Percentiles rank a stretch among this genome's conserved stretches.
phyloP scores from a whole-genome alignment of 176 grass and related monocot genomes.

The Carex kokanica region DNA sequence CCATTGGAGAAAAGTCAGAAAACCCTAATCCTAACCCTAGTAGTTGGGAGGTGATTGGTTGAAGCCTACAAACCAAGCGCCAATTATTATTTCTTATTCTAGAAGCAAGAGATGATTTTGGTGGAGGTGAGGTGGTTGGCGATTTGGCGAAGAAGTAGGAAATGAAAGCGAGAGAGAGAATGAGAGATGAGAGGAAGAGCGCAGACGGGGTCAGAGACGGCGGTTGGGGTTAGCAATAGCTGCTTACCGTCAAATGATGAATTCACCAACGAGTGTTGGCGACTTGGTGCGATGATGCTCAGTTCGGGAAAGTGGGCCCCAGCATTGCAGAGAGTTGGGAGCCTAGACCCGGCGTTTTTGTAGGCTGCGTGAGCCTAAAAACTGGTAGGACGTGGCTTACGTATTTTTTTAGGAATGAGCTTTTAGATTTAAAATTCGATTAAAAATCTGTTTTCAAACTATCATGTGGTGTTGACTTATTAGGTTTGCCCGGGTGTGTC shows the following conservation, averaged over 20 bases:
- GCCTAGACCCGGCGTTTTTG: background rate
- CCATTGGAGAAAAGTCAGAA: conserved; percentile 12
- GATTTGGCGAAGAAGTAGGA: background rate
- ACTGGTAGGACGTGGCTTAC: background rate
- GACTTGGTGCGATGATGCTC: background rate
- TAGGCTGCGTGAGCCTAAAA: background rate
- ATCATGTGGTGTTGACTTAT: background rate
- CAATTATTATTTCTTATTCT: conserved; percentile 10
- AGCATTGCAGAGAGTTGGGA: background rate
- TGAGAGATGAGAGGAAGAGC: background rate
- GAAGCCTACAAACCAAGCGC: background rate
- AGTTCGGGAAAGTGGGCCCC: background rate
- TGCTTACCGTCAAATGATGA: background rate
- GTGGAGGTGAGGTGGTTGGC: background rate
- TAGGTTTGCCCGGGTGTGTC: background rate
- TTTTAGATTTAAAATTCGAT: background rate
- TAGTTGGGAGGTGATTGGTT: background rate
- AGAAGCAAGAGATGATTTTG: background rate
- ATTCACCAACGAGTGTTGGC: background rate
- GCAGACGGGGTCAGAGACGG: background rate
- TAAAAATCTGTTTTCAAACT: background rate
- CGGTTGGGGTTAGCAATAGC: background rate
- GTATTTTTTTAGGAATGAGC: background rate
- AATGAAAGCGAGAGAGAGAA: background rate
- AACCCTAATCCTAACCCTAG: background rate